phyloP scores from a whole-genome alignment of 2,329 filamentous ascomycete species.

The Venturia effusa region DNA sequence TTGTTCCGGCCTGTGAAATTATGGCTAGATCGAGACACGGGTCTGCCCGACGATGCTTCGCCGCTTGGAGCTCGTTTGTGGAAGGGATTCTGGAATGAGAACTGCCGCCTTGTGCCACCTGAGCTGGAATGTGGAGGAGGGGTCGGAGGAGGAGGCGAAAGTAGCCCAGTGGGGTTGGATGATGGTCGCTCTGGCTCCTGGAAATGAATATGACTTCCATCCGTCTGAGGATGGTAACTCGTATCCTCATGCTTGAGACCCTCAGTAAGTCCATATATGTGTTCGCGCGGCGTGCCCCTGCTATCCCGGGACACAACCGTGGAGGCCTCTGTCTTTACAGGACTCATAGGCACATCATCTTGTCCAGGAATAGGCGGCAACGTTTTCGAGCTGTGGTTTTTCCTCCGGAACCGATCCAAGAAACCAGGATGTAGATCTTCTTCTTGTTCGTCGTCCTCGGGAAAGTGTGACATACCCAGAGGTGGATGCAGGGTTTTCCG shows the following conservation, averaged over 20 bases:
- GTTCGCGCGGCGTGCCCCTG: conserved; percentile 14
- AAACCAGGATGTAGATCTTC: conserved; percentile 37
- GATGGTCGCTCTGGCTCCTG: neutral
- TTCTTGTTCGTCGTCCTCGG: conserved; percentile 44
- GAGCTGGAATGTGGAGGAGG: neutral
- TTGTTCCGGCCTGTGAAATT: conserved; percentile 18
- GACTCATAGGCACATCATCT: conserved; percentile 32
- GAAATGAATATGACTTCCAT: conserved; percentile 15
- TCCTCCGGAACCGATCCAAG: conserved; percentile 24
- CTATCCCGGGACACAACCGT: neutral
- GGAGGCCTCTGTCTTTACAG: conserved; percentile 30
- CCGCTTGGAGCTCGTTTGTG: conserved; percentile 34
- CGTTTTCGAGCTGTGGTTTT: conserved; percentile 10
- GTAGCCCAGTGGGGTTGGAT: neutral
- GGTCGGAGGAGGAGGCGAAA: conserved; percentile 2
- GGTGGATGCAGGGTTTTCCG: conserved; percentile 56
- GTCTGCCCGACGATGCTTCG: conserved; percentile 18
- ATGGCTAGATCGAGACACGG: conserved; percentile 21
- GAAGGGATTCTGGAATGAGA: conserved; percentile 87
- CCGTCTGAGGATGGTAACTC: conserved; percentile 27
- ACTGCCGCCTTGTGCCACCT: conserved; percentile 55
- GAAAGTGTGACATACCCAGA: conserved; percentile 79
- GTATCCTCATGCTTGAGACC: conserved; percentile 37
- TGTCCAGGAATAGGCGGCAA: conserved; percentile 17
- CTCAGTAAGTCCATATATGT: conserved; percentile 40